Base-by-base conservation (phyloP, 352 stramenopile species). In the Phytophthora podocarpi region DNA sequence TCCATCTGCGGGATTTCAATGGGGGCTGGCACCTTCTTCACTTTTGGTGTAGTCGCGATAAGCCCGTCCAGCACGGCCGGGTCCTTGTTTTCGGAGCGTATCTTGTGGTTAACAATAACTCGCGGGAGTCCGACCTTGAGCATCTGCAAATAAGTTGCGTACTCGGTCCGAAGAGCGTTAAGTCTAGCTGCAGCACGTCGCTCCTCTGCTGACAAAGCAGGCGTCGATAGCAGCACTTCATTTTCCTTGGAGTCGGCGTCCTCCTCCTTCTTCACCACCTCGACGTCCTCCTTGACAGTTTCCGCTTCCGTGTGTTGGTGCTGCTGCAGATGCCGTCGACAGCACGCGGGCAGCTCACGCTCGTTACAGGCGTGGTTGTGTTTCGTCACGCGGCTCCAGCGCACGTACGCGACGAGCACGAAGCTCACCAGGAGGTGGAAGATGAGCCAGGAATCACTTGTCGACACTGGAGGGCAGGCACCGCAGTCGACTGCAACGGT, bases 31-130 rank as follows among this genome's bases (percentile, higher is more conserved):
- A 80, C 57, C 28, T 67, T 75, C 50, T 71, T 77, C 11, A 59
- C 53, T 46, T 72, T 71, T 24, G 59, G 40, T 9, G 70, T 16
- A 10, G 56, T 52, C 9, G 53, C 57, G 27, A 85, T 73, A 1
- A 85, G 71, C 8, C 70, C 69, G 36, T 95, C 82, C 21, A 93
- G 58, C 5, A 91, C 67, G 3, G 60, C 34, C 1, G 78, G 78
- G 26, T 94, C 80, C 10, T 85, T 78, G 11, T 74, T 76, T 36
- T 88, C 80, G 3, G 65, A 59, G 6, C 75, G 73, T 79, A 95
- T 89, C 24, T 87, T 87, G 51, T 92, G 81, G 51, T 91, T 67
- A 6, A 93, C 84, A 5, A 91, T 73, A 7, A 87, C 71, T 27
- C 76, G 51, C 8, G 85, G 76, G 5, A 88, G 69, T 13, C 83